Percentiles rank a stretch among this genome's conserved stretches.
These are phyloP conservation scores for Hemileccinum impolitum DNA, from an alignment of 768 basidiomycete genomes.

Conservation along the genomic window DNA sequence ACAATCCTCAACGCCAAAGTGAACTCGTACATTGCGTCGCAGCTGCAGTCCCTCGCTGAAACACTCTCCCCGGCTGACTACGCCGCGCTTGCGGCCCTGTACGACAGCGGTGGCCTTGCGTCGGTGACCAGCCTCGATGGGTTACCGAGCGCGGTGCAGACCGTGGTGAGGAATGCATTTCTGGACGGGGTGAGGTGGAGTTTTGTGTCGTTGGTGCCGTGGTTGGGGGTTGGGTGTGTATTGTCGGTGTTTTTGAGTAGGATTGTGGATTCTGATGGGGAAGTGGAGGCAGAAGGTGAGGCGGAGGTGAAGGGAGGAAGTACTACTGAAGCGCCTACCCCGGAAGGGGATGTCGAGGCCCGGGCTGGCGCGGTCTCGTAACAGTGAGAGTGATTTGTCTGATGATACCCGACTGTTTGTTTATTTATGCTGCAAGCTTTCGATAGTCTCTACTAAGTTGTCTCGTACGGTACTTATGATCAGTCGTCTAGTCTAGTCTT, in stretches of 20 bases:
- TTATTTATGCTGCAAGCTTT: neutral
- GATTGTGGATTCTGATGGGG: constrained; percentile 30
- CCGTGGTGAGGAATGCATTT: constrained; percentile 40
- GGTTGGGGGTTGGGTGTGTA: constrained; percentile 37
- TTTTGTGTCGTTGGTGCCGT: constrained; percentile 49
- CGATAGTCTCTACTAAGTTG: neutral
- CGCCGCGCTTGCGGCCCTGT: constrained; percentile 20
- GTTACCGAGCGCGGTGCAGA: constrained; percentile 36
- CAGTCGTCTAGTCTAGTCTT: too few species aligned
- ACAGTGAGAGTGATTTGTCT: neutral
- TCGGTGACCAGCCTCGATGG: constrained; percentile 36
- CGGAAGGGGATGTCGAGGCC: neutral
- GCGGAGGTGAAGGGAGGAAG: neutral
- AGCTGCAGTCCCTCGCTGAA: constrained; percentile 22
- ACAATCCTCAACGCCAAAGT: constrained; percentile 47
- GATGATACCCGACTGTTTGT: neutral
- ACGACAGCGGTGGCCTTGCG: constrained; percentile 25
- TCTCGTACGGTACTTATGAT: too few species aligned
- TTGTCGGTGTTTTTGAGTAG: constrained; percentile 37
- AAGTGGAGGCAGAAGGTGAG: neutral
- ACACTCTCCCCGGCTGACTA: constrained; percentile 30
- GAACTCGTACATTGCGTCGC: constrained; percentile 27
- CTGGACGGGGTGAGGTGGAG: constrained; percentile 38
- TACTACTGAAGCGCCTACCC: too few species aligned
- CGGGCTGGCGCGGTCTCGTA: neutral